A percentile compares a stretch with the other conserved stretches of the same genome.
Conservation (phyloP, 176 grass and related monocot genomes). For the Avena atlantica region DNA sequence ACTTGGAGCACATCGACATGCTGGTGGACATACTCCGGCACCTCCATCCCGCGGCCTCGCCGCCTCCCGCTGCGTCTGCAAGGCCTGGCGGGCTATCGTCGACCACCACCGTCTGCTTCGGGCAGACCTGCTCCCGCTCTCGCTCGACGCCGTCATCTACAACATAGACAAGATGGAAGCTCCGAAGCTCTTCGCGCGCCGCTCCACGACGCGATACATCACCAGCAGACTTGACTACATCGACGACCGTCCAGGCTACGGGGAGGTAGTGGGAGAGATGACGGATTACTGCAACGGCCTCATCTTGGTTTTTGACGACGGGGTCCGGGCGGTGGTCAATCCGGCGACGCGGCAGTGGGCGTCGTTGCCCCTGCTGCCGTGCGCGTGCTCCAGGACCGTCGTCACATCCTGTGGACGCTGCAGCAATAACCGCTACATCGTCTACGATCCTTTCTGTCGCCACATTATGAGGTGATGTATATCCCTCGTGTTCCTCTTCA, state of each 20-base stretch:
- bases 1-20: slow-evolving; percentile 8
- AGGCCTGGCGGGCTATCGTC: neutral
- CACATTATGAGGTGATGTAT: neutral
- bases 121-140: neutral
- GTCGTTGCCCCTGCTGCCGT: neutral
- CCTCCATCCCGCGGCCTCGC: neutral
- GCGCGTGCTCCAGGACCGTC: neutral
- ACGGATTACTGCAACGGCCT: neutral
- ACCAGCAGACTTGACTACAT: neutral
- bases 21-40: neutral
- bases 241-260: neutral
- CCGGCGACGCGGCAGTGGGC: slow-evolving; percentile 1
- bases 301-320: neutral
- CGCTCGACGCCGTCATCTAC: neutral
- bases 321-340: neutral
- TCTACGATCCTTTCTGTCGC: neutral
- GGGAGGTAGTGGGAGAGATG: neutral
- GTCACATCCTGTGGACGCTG: neutral
- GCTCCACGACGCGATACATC: neutral
- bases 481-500: neutral
- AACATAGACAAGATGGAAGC: neutral
- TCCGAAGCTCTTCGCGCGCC: neutral
- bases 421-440: neutral
- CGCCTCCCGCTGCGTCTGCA: neutral
- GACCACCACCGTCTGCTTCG: neutral